Base-by-base conservation (phyloP, 2,329 filamentous ascomycete species). In the Cadophora gregata region DNA sequence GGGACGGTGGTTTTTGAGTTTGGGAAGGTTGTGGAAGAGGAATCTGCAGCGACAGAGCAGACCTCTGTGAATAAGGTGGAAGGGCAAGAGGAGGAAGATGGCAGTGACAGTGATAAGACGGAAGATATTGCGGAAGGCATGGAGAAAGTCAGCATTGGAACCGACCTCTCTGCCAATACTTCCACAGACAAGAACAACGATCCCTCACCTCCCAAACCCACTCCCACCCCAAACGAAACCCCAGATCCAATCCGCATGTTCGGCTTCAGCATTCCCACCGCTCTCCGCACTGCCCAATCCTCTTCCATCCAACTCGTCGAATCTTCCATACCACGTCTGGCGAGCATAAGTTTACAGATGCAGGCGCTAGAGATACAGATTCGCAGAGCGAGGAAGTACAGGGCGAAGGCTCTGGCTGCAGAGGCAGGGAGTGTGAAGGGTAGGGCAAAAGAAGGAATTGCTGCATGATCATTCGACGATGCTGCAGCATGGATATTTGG, bases 301-400 rank as follows among this genome's bases (percentile, higher is more conserved):
- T 81, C 85, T 19, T 88, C 91, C 61, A 74, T 86, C 27, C 74
- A 80, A 45, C 83, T 83, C 0, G 82, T 93, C 3, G 84, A 88
- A 63, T 76, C 89, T 3, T 76, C 89, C 3, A 77, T 93, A 1
- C 84, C 88, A 1, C 78, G 79, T 47, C 79, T 93, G 9, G 83
- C 83, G 7, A 84, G 83, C 1, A 77, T 91, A n/a, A 81, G 83
- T 42, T 81, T 82, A 31, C 83, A 87, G 73, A 88, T 95, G 85
- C 81, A 82, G 16, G 79, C 79, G n/a, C 76, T 92, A 5, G 91
- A 93, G 79, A 87, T 89, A 61, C 85, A 90, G 71, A 88, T 95
- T 63, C 83, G 90, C 45, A 81, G 90, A 65, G 63, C 80, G 59
- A 78, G 82, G 70, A 86, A 86, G 72, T 63, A 68, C 24, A 68